Evolutionary conservation across 2,329 filamentous ascomycete genomes (phyloP).

Genomic region (Nemania sp.): DNA sequence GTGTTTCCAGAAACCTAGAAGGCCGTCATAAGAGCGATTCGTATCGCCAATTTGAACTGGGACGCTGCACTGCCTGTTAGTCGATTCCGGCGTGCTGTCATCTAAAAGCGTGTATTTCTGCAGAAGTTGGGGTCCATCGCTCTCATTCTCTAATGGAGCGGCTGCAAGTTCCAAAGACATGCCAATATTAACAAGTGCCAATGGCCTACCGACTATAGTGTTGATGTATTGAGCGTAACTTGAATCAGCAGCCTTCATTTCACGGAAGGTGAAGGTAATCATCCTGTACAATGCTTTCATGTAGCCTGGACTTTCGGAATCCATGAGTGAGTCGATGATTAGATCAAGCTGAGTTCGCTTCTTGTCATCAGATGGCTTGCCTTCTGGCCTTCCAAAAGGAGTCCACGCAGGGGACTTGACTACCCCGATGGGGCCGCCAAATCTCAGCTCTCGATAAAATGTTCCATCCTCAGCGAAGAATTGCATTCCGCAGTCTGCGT

Average conservation of each 20-base stretch:
- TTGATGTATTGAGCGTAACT: neutral
- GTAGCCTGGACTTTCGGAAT: no score
- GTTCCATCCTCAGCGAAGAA: neutral
- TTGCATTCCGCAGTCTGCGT: neutral
- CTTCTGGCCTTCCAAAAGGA: neutral
- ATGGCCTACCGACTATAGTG: neutral
- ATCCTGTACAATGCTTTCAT: no score
- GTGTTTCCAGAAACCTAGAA: no score
- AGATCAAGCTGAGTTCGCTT: neutral
- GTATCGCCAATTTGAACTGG: no score
- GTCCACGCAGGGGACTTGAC: neutral
- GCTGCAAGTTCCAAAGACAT: neutral
- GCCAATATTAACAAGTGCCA: neutral
- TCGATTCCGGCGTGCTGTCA: no score
- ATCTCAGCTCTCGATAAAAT: neutral
- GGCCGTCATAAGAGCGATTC: no score
- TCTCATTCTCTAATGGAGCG: no score
- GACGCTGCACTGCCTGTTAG: no score
- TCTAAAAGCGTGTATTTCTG: neutral
- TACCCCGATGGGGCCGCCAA: neutral
- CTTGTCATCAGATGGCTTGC: neutral
- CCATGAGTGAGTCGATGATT: neutral
- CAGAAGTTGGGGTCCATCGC: neutral
- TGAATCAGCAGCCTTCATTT: neutral
- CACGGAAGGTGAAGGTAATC: no score